Conservation (phyloP, 768 basidiomycete species). For the Lentinus tigrinus region DNA sequence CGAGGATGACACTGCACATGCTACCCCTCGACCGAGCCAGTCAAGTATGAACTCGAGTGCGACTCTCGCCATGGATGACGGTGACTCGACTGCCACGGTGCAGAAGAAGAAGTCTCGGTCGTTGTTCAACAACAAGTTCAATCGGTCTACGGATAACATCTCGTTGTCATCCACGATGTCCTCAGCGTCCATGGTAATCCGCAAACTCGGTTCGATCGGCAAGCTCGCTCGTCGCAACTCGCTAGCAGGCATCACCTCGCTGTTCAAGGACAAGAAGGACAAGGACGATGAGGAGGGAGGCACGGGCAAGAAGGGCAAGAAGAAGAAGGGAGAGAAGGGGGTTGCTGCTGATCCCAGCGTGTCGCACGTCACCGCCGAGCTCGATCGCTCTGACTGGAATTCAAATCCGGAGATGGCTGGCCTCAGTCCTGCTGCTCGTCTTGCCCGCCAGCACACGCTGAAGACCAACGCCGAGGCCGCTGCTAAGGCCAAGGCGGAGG, state of each 20-base stretch:
- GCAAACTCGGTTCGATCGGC: conserved; percentile 90
- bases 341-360: conserved; percentile 68
- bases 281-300: conserved; percentile 41
- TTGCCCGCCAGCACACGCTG: conserved; percentile 89
- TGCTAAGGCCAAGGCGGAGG: conserved; percentile 57
- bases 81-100: conserved; percentile 31
- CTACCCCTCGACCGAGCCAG: conserved; percentile 22
- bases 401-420: conserved; percentile 61
- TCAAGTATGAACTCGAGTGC: conserved; percentile 27
- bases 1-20: conserved; percentile 34
- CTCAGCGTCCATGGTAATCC: conserved; percentile 93
- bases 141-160: conserved; percentile 91
- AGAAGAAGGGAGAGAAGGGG: conserved; percentile 58
- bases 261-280: conserved; percentile 85
- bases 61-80: conserved; percentile 29
- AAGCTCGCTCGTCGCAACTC: conserved; percentile 88
- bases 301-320: conserved; percentile 51
- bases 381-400: conserved; percentile 74
- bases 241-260: conserved; percentile 84
- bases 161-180: conserved; percentile 93
- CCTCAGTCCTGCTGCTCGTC: conserved; percentile 84
- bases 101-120: conserved; percentile 73
- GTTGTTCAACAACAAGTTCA: conserved; percentile 85
- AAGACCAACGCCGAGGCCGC: conserved; percentile 83
- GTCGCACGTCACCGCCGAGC: conserved; percentile 81